Base-by-base conservation (phyloP, 306 rosid genomes). In the Pueraria montana region DNA sequence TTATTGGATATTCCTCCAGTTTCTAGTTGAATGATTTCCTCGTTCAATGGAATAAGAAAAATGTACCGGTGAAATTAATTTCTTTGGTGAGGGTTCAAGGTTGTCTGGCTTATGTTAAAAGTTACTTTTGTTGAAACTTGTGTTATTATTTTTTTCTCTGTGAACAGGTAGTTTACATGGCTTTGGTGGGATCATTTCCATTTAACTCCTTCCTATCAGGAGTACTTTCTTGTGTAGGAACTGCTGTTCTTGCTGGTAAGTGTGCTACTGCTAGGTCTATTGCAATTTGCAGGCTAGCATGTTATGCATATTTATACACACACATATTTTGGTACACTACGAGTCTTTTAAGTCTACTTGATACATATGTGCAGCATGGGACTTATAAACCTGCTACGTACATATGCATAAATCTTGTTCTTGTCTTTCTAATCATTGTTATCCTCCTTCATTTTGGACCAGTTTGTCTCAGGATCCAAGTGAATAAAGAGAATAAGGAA, bases 171-270 rank as follows among this genome's bases (percentile, higher is more conserved):
- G 92, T 82, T 69, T 94, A 92, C 88, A 88, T 94, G 91, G 94
- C 92, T 42, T 49, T 91, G 48, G 96, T 94, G 42, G 98, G 98
- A 74, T 89, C 97, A 7, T 94, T 94, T 84, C 98, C 98, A n/a
- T 94, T 94, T 80, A 94, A 94, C 87, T 88, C 98, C 30, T 94
- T 94, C 72, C 95, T 94, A 58, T 94, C 98, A 0, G 97, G 97
- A 52, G 90, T 94, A 26, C 97, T 94, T 80, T 94, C 98, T 80
- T 91, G 95, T 36, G 61, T 87, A 1, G 98, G 98, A 77, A 94
- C 98, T 18, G 97, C 97, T 46, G 98, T 94, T 80, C 89, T 94
- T 78, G 98, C 98, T 77, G 97, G 98, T 94, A 90, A 91, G 93
- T 64, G 21, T 48, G 13, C 69, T 65, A 46, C n/a, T 48, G 13